phyloP scores from a whole-genome alignment of 2,329 filamentous ascomycete species.

The Penicillium sp. region DNA sequence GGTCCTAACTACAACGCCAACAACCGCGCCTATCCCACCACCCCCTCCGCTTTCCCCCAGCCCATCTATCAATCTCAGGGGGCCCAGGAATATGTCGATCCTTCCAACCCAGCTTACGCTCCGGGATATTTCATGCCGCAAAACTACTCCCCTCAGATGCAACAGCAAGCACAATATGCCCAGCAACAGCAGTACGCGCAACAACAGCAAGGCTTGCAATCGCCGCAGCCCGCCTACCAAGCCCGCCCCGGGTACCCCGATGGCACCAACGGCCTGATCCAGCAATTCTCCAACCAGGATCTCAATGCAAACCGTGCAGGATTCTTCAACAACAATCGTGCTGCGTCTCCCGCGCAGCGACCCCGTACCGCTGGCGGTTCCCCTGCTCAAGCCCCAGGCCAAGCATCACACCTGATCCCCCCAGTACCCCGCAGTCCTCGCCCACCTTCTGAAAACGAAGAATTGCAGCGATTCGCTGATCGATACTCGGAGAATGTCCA shows the following conservation, averaged over 20 bases:
- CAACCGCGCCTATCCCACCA: slow-evolving; percentile 78
- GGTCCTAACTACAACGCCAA: slow-evolving; percentile 66
- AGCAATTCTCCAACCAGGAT: slow-evolving; percentile 97
- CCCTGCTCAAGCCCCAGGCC: slow-evolving; percentile 53
- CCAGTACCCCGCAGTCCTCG: slow-evolving; percentile 63
- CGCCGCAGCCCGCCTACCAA: slow-evolving; percentile 58
- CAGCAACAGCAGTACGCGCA: slow-evolving; percentile 57
- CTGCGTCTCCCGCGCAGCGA: slow-evolving; percentile 71
- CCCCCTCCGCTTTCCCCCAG: slow-evolving; percentile 94
- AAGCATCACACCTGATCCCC: slow-evolving; percentile 69
- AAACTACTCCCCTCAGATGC: slow-evolving; percentile 53
- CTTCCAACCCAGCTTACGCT: slow-evolving; percentile 44
- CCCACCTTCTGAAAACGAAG: slow-evolving; percentile 62
- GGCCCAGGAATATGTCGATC: slow-evolving; percentile 63
- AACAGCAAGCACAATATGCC: slow-evolving; percentile 46
- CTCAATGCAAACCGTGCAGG: slow-evolving; percentile 72
- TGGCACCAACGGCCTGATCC: slow-evolving; percentile 84
- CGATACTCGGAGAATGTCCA: slow-evolving; percentile 85
- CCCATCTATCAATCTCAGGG: slow-evolving; percentile 70
- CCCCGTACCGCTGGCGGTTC: slow-evolving; percentile 78
- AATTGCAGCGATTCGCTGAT: slow-evolving; percentile 78
- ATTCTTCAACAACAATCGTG: slow-evolving; percentile 62
- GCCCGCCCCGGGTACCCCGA: slow-evolving; percentile 62
- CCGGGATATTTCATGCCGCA: slow-evolving; percentile 65
- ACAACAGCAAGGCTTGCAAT: slow-evolving; percentile 51